Evolutionary conservation across 2,329 filamentous ascomycete species (phyloP), one percentile per base, ranked within the genome.

Genomic region (Aspergillus ibericus): DNA sequence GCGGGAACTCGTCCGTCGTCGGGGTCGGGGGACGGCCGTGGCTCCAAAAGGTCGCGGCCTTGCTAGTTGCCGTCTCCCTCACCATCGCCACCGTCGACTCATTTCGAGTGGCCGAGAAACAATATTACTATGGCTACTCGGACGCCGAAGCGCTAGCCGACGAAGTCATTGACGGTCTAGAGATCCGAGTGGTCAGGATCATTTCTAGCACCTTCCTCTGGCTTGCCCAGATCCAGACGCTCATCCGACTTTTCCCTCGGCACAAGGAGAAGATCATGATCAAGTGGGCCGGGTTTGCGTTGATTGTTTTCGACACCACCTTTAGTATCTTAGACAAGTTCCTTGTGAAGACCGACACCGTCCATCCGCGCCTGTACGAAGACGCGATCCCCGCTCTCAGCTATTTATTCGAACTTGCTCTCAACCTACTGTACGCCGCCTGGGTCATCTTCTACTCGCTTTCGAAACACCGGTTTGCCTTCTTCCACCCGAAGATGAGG

Each of bases 221-320:
- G 93, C 86, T 99, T 38, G 95, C 95, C 1, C 95, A 99, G 76
- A 93, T 96, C 1, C 95, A 99, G 78, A 99, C 95, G 0, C 78
- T 99, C 58, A 98, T 98, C 67, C 89, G 95, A 54, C 82, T 99
- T 1, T 99, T 99, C 67, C 95, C 95, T 7, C 91, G 95, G 34
- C 93, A 98, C 71, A 91, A 96, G 70, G 95, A 99, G 77, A 98
- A 98, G 78, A 88, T 98, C 53, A 91, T 98, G 65, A 99, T 99
- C 78, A 98, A 98, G 78, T 99, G 93, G 93, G 92, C 93, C 15
- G 95, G 93, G 1, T 97, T 98, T 72, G 92, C 90, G 3, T 84
- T 99, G 58, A 97, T 99, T 69, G 85, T 92, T 0, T 83, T 97
- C 59, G 93, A 98, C 72, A 88, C 93, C 44, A 86, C 93, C 10